These are phyloP conservation scores for Clavispora vitiphila DNA, from an alignment of 805 yeast species.

Conservation along the genomic window DNA sequence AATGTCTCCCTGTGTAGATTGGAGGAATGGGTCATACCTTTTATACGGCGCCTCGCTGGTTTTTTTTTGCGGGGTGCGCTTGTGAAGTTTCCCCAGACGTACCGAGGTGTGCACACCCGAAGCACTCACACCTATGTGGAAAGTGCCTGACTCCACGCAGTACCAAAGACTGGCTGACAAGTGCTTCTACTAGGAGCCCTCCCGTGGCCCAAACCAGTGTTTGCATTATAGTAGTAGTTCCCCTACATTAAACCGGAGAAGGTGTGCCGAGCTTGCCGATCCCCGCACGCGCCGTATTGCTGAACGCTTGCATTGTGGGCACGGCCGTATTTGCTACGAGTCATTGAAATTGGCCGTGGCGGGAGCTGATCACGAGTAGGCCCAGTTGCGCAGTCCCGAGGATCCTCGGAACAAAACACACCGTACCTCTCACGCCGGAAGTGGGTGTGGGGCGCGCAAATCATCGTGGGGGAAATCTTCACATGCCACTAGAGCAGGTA, in stretches of 20 bases:
- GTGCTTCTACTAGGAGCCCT: too few species aligned
- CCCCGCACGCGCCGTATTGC: too few species aligned
- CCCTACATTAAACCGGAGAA: too few species aligned
- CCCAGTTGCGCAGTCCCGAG: neutral
- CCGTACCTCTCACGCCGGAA: neutral
- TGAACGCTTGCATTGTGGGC: too few species aligned
- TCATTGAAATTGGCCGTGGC: too few species aligned
- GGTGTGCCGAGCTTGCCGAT: neutral
- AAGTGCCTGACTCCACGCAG: neutral
- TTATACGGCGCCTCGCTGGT: neutral
- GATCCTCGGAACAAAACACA: neutral
- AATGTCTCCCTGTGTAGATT: neutral
- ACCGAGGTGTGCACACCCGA: slow-evolving; percentile 8
- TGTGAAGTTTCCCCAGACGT: slow-evolving; percentile 9
- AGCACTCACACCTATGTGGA: neutral
- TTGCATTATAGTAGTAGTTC: too few species aligned
- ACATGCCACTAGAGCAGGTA: neutral
- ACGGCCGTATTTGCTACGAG: too few species aligned
- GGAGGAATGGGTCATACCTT: neutral
- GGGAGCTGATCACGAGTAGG: neutral
- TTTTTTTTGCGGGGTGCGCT: slow-evolving; percentile 13
- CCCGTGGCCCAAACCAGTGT: too few species aligned
- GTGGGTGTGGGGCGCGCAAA: neutral
- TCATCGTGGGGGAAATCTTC: neutral
- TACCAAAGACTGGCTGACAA: neutral